These are phyloP conservation scores for Auricularia sp. DNA, from an alignment of 768 basidiomycete species.

Conservation along the genomic window DNA sequence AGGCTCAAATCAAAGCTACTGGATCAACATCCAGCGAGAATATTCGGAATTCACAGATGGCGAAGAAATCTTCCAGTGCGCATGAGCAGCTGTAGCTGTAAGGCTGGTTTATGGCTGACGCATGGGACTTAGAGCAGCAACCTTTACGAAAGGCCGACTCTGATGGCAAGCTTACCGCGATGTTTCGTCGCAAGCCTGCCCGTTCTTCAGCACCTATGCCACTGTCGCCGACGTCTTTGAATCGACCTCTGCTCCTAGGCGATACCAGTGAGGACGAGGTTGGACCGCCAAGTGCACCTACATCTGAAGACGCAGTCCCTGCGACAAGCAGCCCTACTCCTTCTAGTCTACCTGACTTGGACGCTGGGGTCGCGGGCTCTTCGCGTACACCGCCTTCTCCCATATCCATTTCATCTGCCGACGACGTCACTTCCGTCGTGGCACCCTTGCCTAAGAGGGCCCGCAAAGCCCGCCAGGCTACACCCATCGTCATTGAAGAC, in stretches of 20 bases:
- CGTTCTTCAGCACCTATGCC: not conserved
- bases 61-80: too few species aligned
- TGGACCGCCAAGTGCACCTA: too few species aligned
- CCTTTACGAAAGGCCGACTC: not conserved
- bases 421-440: not conserved
- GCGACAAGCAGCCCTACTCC: too few species aligned
- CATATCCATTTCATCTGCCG: too few species aligned
- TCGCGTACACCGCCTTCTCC: not conserved
- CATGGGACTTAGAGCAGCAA: not conserved
- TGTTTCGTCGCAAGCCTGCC: not conserved
- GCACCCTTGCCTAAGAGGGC: not conserved
- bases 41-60: too few species aligned
- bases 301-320: too few species aligned
- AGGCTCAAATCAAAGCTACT: too few species aligned
- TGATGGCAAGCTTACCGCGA: not conserved
- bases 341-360: not conserved
- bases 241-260: not conserved
- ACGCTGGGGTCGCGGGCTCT: not conserved
- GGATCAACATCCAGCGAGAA: too few species aligned
- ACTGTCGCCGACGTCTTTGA: constrained; percentile 2
- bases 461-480: not conserved
- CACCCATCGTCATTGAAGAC: not conserved
- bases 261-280: too few species aligned
- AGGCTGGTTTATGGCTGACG: too few species aligned
- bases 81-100: too few species aligned